Percentiles rank a stretch among this genome's conserved stretches.
These are phyloP conservation scores for Oemleria cerasiformis DNA, from an alignment of 306 rosid genomes.

Conservation along the genomic window DNA sequence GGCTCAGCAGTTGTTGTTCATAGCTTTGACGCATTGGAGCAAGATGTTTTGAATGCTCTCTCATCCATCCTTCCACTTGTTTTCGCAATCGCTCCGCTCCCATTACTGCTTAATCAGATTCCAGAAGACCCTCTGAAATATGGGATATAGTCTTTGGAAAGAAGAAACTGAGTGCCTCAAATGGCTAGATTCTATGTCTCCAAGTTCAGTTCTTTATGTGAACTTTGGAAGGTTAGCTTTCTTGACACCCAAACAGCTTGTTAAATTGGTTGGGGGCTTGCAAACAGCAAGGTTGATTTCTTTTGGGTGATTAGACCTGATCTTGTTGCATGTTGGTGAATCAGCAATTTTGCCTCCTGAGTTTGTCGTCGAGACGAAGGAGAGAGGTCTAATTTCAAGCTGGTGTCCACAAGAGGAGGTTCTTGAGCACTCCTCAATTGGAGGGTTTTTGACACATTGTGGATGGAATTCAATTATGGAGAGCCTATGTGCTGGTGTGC, in stretches of 20 bases:
- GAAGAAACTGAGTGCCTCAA: neutral
- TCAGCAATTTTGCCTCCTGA: constrained; percentile 9
- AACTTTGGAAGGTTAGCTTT: neutral
- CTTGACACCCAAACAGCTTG: no score
- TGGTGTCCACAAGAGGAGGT: constrained; percentile 25
- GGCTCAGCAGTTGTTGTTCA: neutral
- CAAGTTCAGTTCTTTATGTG: neutral
- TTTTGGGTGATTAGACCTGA: neutral
- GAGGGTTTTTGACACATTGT: constrained; percentile 20
- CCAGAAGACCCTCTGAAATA: neutral
- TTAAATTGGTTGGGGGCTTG: neutral
- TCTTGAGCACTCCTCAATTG: constrained; percentile 10
- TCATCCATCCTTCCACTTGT: neutral
- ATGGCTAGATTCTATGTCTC: neutral
- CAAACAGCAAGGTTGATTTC: neutral
- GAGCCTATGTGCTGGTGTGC: constrained; percentile 9
- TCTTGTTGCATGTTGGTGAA: neutral
- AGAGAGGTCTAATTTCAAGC: constrained; percentile 10
- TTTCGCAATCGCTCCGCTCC: neutral
- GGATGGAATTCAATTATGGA: constrained; percentile 24
- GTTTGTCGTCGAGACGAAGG: no score
- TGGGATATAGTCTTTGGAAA: neutral
- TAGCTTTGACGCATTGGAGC: neutral
- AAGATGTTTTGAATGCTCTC: neutral
- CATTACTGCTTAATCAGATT: neutral